Evolutionary conservation across 2,329 filamentous ascomycete genomes (phyloP).

Genomic region (Cladosporium phlei): DNA sequence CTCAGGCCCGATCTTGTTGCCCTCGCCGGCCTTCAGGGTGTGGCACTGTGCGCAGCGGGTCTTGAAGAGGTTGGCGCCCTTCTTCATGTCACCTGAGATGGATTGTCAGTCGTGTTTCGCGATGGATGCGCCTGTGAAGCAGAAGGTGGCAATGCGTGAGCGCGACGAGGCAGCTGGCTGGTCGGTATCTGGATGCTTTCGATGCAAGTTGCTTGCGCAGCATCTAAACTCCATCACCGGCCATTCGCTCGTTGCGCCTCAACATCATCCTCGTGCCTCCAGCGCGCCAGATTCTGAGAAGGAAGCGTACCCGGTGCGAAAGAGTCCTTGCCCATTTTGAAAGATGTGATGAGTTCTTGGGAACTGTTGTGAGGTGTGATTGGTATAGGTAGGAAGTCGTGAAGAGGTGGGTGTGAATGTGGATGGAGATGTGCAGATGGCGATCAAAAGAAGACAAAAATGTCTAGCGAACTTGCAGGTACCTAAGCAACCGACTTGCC

Average conservation of each 20-base stretch:
- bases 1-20: slow-evolving; percentile 97
- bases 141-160: neutral
- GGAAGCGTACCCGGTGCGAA: slow-evolving; percentile 32
- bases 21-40: slow-evolving; percentile 82
- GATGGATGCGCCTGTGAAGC: neutral
- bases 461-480: no score
- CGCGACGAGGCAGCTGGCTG: neutral
- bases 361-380: slow-evolving; percentile 12
- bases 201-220: no score
- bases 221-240: no score
- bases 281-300: neutral
- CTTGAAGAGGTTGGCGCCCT: slow-evolving; percentile 99
- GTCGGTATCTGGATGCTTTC: neutral
- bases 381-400: slow-evolving; percentile 5
- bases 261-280: neutral
- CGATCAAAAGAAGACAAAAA: slow-evolving; percentile 6
- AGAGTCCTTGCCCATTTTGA: slow-evolving; percentile 36
- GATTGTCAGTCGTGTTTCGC: neutral
- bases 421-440: slow-evolving; percentile 6
- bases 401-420: slow-evolving; percentile 14
- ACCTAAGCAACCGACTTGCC: no score
- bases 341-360: slow-evolving; percentile 11
- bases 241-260: neutral
- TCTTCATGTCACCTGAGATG: slow-evolving; percentile 82
- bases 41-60: slow-evolving; percentile 98